Base-by-base conservation (phyloP, 2,329 filamentous ascomycete species). In the Beauveria sp. region DNA sequence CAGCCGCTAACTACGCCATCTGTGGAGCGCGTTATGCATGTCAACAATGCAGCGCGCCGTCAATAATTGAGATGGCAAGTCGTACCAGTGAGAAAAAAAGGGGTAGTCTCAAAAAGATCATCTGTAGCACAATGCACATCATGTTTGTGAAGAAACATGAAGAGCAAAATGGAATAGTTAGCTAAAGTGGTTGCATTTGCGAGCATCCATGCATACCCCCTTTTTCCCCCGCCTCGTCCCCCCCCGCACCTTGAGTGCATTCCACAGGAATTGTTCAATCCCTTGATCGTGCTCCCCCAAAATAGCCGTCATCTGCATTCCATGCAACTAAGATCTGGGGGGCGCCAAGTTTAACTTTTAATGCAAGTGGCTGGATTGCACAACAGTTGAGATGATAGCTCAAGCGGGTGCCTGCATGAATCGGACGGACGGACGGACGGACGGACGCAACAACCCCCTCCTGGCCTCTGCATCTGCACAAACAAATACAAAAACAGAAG, bases 1-100 rank as follows among this genome's bases (percentile, higher is more conserved):
- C 26, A 51, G 26, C 26, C 47, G 47, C 16, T n/a, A n/a, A 26
- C 22, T 28, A 26, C 24, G 24, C 46, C 26, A 49, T 49, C 16
- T 6, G 47, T 51, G 50, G 28, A 60, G 49, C 57, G 57, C 40
- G 49, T 53, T 60, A 60, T 60, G 58, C 58, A 60, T 42, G 58
- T 60, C 58, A 60, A 60, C 58, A 60, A 45, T 60, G 57, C 57
- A 60, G 57, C 49, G 30, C 43, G 42, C 43, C 30, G 30, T 34
- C 30, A 34, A 34, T 34, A 34, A 34, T 34, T 34, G 30, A 34
- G 12, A 34, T 34, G 30, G 30, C 30, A 34, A 34, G 30, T 5
- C 30, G 30, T 34, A 34, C 30, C 30, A 34, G 30, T 34, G 30
- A 14, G 5, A 34, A 34, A 34, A 34, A 14, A 34, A 30, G 43